Evolutionary conservation across 2,329 filamentous ascomycete genomes (phyloP).

Genomic region (Venturia aucupariae): DNA sequence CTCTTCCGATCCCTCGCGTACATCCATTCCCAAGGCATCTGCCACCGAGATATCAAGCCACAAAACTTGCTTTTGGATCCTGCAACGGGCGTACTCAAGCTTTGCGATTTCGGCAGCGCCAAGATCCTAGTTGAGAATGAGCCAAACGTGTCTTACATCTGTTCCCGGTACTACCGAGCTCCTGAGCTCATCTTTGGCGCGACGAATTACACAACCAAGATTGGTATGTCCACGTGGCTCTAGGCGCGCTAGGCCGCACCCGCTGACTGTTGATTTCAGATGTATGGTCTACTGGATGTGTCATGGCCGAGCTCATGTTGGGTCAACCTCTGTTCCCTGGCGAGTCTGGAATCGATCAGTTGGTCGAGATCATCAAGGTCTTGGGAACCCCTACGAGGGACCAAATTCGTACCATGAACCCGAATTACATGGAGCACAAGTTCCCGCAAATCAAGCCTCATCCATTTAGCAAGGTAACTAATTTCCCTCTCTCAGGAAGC

Average conservation of each 20-base stretch:
- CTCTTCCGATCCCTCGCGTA: slow-evolving; percentile 97
- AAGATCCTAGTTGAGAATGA: slow-evolving; percentile 99
- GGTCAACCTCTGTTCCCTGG: slow-evolving; percentile 96
- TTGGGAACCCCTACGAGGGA: slow-evolving; percentile 92
- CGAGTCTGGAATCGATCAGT: slow-evolving; percentile 95
- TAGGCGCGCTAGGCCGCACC: not conserved
- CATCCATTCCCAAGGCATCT: slow-evolving; percentile 98
- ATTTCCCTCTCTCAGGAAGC: not conserved
- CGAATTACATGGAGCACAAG: slow-evolving; percentile 99
- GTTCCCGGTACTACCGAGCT: slow-evolving; percentile 95
- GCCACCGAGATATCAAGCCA: slow-evolving; percentile 97
- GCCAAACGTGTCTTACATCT: slow-evolving; percentile 99
- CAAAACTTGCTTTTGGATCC: slow-evolving; percentile 95
- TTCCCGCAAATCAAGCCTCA: slow-evolving; percentile 99
- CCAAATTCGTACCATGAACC: slow-evolving; percentile 99
- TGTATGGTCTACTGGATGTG: slow-evolving; percentile 98
- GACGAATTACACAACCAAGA: slow-evolving; percentile 99
- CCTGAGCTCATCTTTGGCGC: slow-evolving; percentile 97
- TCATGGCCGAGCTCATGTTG: slow-evolving; percentile 99
- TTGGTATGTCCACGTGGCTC: slow-evolving; percentile 56
- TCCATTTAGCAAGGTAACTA: slow-evolving; percentile 78
- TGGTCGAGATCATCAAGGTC: slow-evolving; percentile 99
- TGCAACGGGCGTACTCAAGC: slow-evolving; percentile 81
- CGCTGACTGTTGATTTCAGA: slow-evolving; percentile 45
- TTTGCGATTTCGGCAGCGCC: slow-evolving; percentile 97